phyloP scores from a whole-genome alignment of 768 basidiomycete genomes.

The Lentinula edodes region DNA sequence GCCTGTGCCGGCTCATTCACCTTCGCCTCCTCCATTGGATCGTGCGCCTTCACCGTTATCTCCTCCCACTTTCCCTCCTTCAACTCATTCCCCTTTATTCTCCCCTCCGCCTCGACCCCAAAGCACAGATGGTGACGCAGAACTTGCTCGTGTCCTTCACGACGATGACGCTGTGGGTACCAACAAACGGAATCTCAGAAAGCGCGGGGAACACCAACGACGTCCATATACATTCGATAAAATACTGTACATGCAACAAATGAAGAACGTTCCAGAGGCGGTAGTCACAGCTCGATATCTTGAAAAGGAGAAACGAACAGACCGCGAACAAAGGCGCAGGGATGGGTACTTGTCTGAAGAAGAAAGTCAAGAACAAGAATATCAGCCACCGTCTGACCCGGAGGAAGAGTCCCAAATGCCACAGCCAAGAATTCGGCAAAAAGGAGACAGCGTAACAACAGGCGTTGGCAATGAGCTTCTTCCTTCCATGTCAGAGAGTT shows the following conservation, averaged over 20 bases:
- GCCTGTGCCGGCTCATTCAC: constrained; percentile 5
- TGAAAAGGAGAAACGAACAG: constrained; percentile 16
- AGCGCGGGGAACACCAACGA: constrained; percentile 48
- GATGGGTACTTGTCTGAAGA: constrained; percentile 17
- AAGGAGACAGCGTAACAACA: neutral
- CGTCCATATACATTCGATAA: constrained; percentile 60
- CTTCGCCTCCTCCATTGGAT: neutral
- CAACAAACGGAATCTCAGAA: constrained; percentile 49
- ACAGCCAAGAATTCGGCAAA: neutral
- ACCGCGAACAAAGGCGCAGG: constrained; percentile 15
- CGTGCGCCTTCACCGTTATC: neutral
- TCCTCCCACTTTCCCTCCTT: neutral
- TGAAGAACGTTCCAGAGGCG: constrained; percentile 59
- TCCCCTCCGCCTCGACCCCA: neutral
- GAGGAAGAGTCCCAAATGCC: neutral
- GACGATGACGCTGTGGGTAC: neutral
- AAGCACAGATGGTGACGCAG: neutral
- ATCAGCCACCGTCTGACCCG: neutral
- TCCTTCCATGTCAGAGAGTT: neutral
- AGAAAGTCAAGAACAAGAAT: constrained; percentile 11
- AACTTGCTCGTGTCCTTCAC: neutral
- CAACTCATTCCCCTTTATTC: neutral
- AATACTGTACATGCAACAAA: constrained; percentile 41
- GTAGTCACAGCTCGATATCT: constrained; percentile 48
- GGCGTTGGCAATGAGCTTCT: neutral